Evolutionary conservation across 2,329 filamentous ascomycete genomes (phyloP).

Genomic region (Ophiosphaerella herpotricha): DNA sequence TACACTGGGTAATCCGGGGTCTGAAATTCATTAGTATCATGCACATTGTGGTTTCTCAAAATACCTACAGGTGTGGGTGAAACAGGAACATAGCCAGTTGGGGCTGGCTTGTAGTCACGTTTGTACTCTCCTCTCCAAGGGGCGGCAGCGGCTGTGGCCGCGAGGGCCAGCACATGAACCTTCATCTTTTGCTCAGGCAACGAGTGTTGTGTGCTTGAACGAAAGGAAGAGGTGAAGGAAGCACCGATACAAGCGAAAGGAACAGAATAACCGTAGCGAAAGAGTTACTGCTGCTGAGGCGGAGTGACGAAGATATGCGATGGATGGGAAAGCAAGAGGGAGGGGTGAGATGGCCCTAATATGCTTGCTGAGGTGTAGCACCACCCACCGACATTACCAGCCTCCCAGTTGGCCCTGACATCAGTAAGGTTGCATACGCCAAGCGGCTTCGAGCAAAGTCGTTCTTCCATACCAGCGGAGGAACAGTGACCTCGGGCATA

Average conservation of each 20-base stretch:
- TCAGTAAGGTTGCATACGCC: conserved; percentile 37
- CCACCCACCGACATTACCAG: conserved; percentile 24
- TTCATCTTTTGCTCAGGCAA: conserved; percentile 35
- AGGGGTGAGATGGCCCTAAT: conserved; percentile 29
- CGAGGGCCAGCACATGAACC: conserved; percentile 37
- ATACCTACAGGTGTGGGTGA: neutral
- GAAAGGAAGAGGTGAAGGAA: conserved; percentile 14
- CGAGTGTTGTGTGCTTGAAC: conserved; percentile 14
- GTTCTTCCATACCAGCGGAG: conserved; percentile 14
- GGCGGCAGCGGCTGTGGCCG: conserved; percentile 34
- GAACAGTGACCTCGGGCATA: conserved; percentile 7
- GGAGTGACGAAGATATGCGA: conserved; percentile 21
- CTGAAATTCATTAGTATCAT: neutral
- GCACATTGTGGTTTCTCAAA: neutral
- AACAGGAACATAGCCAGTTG: neutral
- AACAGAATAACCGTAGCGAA: conserved; percentile 46
- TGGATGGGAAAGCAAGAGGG: conserved; percentile 13
- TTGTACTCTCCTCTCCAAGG: conserved; percentile 9
- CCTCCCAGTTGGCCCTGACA: conserved; percentile 19
- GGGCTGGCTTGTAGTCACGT: neutral
- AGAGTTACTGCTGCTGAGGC: conserved; percentile 37
- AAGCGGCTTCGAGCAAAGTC: conserved; percentile 28
- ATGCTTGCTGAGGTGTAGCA: conserved; percentile 19
- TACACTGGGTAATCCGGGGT: neutral
- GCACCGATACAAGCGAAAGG: conserved; percentile 33